Evolutionary conservation across 2,329 filamentous ascomycete genomes (phyloP).

Genomic region (Thielaviopsis cerberus): DNA sequence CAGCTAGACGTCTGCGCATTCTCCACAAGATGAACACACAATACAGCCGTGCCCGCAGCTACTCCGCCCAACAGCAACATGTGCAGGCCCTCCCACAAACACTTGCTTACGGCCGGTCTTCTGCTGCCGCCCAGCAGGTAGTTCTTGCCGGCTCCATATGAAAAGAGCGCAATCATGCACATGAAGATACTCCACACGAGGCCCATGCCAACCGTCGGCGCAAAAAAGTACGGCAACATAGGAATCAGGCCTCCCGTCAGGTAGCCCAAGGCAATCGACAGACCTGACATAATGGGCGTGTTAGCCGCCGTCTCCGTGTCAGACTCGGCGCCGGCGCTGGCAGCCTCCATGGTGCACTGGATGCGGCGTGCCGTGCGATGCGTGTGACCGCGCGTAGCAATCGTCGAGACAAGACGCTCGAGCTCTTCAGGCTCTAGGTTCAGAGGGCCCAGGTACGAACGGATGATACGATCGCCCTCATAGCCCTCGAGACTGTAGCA

Average conservation of each 20-base stretch:
- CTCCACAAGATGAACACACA: conserved; percentile 15
- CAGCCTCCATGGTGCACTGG: conserved; percentile 9
- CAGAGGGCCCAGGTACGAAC: conserved; percentile 20
- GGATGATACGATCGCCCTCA: conserved; percentile 15
- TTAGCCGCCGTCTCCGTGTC: conserved; percentile 14
- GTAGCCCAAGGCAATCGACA: conserved; percentile 44
- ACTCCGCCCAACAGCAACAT: conserved; percentile 20
- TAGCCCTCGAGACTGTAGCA: neutral
- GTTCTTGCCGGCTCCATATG: conserved; percentile 38
- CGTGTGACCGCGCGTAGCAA: conserved; percentile 19
- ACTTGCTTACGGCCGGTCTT: conserved; percentile 15
- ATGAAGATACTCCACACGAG: conserved; percentile 35
- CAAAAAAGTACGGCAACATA: conserved; percentile 42
- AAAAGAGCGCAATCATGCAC: conserved; percentile 35
- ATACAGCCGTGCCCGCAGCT: conserved; percentile 18
- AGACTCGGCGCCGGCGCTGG: neutral
- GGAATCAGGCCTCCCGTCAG: conserved; percentile 44
- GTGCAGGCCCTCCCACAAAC: conserved; percentile 17
- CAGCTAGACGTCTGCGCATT: neutral
- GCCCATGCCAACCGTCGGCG: conserved; percentile 20
- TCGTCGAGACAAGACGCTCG: conserved; percentile 15
- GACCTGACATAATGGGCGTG: conserved; percentile 29
- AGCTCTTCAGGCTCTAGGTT: conserved; percentile 15
- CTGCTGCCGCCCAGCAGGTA: conserved; percentile 16
- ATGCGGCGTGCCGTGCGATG: conserved; percentile 14